Percentiles rank a stretch among this genome's conserved stretches.
Conservation (phyloP, 1,284 basidiomycete genomes). For the Malassezia caprae region DNA sequence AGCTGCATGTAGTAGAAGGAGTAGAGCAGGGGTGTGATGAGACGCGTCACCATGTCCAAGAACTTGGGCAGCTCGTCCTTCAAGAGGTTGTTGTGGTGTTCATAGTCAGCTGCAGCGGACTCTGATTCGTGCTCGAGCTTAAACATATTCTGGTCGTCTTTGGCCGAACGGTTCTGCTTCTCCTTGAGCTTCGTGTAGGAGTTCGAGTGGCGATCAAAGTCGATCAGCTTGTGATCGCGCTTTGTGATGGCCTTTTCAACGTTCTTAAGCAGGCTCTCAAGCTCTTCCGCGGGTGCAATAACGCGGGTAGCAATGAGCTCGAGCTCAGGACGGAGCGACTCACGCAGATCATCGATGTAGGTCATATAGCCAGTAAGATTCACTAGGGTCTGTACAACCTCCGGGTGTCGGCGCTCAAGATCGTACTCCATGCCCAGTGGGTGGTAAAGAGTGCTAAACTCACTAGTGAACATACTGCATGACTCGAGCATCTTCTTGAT, state of each 20-base stretch:
- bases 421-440: conserved; percentile 60
- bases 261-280: conserved; percentile 72
- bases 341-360: conserved; percentile 71
- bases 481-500: conserved; percentile 60
- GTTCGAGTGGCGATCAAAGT: conserved; percentile 94
- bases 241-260: conserved; percentile 91
- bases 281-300: conserved; percentile 74
- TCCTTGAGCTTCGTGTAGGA: conserved; percentile 85
- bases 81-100: conserved; percentile 81
- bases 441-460: conserved; percentile 59
- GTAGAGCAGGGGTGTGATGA: conserved; percentile 92
- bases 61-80: conserved; percentile 89
- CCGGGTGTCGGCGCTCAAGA: conserved; percentile 66
- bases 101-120: conserved; percentile 84
- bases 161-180: conserved; percentile 61
- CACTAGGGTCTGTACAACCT: conserved; percentile 65
- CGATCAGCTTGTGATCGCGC: conserved; percentile 90
- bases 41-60: conserved; percentile 72
- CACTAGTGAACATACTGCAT: conserved; percentile 65
- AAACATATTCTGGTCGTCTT: conserved; percentile 48
- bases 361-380: conserved; percentile 64
- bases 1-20: conserved; percentile 98
- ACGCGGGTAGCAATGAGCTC: conserved; percentile 88
- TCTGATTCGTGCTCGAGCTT: conserved; percentile 98
- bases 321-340: conserved; percentile 73